Evolutionary conservation across 768 basidiomycete species (phyloP).

Genomic region (Amanita rimosa): DNA sequence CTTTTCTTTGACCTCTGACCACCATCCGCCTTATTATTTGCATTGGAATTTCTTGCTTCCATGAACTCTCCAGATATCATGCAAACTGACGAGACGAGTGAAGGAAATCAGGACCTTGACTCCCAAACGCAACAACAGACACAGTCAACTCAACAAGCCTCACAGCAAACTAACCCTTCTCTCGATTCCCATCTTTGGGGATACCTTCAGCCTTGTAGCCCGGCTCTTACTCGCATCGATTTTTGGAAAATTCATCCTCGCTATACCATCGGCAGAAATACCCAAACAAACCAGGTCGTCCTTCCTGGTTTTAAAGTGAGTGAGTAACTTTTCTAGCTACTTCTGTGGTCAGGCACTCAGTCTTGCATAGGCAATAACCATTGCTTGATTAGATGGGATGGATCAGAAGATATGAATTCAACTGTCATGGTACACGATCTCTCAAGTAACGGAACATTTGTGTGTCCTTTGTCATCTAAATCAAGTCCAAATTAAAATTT

Average conservation of each 20-base stretch:
- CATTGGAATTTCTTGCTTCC: neutral
- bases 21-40: neutral
- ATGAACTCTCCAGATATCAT: conserved; percentile 5
- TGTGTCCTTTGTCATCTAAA: conserved; percentile 17
- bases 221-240: conserved; percentile 42
- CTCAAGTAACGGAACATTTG: conserved; percentile 70
- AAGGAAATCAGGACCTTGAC: conserved; percentile 14
- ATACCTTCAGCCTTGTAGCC: conserved; percentile 54
- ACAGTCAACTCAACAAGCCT: conserved; percentile 33
- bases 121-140: conserved; percentile 23
- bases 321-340: conserved; percentile 24
- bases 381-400: conserved; percentile 50
- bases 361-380: conserved; percentile 41
- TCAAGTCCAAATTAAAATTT: neutral
- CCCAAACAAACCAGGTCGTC: conserved; percentile 36
- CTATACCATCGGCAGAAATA: conserved; percentile 46
- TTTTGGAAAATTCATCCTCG: conserved; percentile 41
- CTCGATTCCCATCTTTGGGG: conserved; percentile 52
- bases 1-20: neutral
- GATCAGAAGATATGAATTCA: conserved; percentile 25
- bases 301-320: conserved; percentile 67
- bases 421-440: conserved; percentile 40
- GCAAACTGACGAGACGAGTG: conserved; percentile 13
- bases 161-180: conserved; percentile 19
- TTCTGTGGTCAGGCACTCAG: conserved; percentile 2